Conservation (phyloP, 129 eudicot species). For the Lonicera japonica region DNA sequence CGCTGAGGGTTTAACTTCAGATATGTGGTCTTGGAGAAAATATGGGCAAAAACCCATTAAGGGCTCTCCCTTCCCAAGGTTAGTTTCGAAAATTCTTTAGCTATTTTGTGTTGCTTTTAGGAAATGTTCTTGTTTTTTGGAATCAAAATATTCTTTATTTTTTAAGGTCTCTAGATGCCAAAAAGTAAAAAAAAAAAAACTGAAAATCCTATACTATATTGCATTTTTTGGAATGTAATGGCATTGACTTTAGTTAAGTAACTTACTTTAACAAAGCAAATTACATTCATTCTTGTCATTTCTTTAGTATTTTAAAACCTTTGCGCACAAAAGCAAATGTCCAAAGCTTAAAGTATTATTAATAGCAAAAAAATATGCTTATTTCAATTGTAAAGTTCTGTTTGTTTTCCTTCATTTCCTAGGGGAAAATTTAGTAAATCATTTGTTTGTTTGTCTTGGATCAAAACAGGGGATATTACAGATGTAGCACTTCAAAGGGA, state of each 20-base stretch:
- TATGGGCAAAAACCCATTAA: constrained; percentile 98
- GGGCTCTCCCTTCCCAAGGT: constrained; percentile 99
- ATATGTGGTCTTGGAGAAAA: constrained; percentile 98
- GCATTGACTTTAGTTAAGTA: background rate
- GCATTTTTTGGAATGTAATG: too few species aligned
- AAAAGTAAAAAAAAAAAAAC: too few species aligned
- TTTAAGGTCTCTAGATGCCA: background rate
- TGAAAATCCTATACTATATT: too few species aligned
- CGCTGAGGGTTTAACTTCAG: constrained; percentile 85
- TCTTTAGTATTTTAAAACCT: background rate
- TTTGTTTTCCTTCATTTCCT: too few species aligned
- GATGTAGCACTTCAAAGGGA: constrained; percentile 87
- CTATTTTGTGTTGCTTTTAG: background rate
- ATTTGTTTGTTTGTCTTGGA: too few species aligned
- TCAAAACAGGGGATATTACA: constrained; percentile 79
- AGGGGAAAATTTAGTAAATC: too few species aligned
- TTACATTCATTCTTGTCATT: background rate
- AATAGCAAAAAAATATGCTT: too few species aligned
- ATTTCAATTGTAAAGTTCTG: too few species aligned
- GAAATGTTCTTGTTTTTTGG: background rate
- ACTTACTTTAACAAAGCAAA: background rate
- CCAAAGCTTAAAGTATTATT: too few species aligned
- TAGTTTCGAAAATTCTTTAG: background rate
- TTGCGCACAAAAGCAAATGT: background rate
- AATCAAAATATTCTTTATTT: background rate